Percentiles rank a stretch among this genome's conserved stretches.
Evolutionary conservation across 495 filamentous ascomycete species (phyloP).

Genomic region (Clavariopsis aquatica): DNA sequence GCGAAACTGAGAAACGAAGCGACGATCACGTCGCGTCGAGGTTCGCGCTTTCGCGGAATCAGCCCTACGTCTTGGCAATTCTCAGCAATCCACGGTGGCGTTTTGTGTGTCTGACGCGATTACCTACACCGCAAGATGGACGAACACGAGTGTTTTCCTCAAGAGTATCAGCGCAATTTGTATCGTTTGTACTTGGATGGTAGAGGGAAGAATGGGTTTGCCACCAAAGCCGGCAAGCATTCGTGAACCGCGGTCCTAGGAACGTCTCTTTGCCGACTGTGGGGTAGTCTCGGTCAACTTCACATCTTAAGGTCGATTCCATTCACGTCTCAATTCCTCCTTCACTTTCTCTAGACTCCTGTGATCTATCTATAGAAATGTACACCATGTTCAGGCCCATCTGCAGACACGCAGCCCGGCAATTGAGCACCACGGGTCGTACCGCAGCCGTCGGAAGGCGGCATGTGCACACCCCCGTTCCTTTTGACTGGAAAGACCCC

Average conservation of each 20-base stretch:
- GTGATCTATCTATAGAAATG: not conserved
- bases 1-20: constrained; percentile 3
- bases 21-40: constrained; percentile 25
- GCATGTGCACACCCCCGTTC: constrained; percentile 55
- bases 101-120: not conserved
- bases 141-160: not conserved
- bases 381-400: constrained; percentile 49
- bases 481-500: constrained; percentile 93
- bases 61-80: constrained; percentile 35
- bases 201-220: not conserved
- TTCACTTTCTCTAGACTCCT: not conserved
- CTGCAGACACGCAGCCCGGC: constrained; percentile 42
- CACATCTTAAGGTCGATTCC: not conserved
- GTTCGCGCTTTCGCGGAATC: constrained; percentile 18
- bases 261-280: constrained; percentile 1
- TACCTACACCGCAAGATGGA: not conserved
- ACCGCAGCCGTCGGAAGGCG: constrained; percentile 45
- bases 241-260: constrained; percentile 25
- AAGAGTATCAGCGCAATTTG: not conserved
- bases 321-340: constrained; percentile 3
- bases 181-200: not conserved
- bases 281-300: constrained; percentile 1
- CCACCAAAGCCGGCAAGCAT: not conserved
- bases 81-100: not conserved
- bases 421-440: constrained; percentile 40